A percentile compares a stretch with the other conserved stretches of the same genome.
Conservation (phyloP, 306 rosid genomes). For the Carpinus fangiana region DNA sequence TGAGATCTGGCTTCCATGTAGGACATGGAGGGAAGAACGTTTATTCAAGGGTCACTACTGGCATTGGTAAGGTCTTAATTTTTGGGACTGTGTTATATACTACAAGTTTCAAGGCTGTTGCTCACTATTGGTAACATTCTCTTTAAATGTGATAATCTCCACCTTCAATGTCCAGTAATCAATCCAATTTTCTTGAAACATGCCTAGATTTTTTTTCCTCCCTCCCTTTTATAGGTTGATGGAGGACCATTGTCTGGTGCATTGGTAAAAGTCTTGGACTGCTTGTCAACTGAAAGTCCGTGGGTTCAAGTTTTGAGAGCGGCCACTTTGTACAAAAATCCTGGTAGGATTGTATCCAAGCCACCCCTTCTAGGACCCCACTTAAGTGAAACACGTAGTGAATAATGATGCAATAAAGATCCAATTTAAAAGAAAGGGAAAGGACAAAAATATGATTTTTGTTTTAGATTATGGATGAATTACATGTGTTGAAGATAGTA, state of each 20-base stretch:
- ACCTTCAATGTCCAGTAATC: not conserved
- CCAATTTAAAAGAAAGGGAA: no score
- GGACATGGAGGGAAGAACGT: constrained; percentile 37
- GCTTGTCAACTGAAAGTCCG: no score
- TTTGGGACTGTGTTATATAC: not conserved
- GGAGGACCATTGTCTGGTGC: no score
- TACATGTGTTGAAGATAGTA: not conserved
- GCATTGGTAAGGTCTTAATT: constrained; percentile 61
- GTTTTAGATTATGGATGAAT: not conserved
- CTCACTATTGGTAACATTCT: not conserved
- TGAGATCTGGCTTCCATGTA: constrained; percentile 73
- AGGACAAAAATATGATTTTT: no score
- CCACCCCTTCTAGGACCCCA: not conserved
- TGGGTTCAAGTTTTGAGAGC: not conserved
- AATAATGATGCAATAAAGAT: not conserved
- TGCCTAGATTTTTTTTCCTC: no score
- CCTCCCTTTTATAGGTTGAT: no score
- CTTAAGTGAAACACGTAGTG: not conserved
- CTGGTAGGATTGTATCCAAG: not conserved
- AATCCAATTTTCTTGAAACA: no score
- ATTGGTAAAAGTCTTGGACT: no score
- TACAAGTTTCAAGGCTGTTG: not conserved
- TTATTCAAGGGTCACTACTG: constrained; percentile 48
- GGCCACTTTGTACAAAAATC: not conserved
- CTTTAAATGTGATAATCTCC: not conserved